Evolutionary conservation across 345 rosid genomes (phyloP).

Genomic region (Corchorus capsularis): DNA sequence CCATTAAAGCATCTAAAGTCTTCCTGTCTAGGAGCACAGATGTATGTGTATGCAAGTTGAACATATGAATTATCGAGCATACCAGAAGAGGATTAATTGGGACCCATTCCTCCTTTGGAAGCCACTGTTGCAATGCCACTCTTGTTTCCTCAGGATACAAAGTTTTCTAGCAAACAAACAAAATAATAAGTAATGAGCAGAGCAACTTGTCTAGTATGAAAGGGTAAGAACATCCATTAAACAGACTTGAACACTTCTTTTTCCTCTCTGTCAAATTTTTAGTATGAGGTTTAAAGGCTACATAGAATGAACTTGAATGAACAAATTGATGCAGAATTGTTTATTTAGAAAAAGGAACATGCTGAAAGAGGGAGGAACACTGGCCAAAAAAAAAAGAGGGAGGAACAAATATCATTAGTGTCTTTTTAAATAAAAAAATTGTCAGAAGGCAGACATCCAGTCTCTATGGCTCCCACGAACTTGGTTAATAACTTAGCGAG

Average conservation of each 20-base stretch:
- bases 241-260: background rate
- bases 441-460: background rate
- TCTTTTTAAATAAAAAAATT: background rate
- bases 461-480: background rate
- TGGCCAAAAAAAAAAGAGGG: too few species aligned
- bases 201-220: background rate
- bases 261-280: background rate
- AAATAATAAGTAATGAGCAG: background rate
- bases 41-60: background rate
- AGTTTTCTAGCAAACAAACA: slow-evolving; percentile 52
- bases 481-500: background rate
- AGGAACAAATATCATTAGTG: background rate
- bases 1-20: background rate
- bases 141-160: slow-evolving; percentile 88
- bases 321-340: background rate
- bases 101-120: slow-evolving; percentile 94
- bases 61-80: slow-evolving; percentile 22
- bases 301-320: background rate
- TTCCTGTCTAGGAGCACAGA: background rate
- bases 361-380: background rate
- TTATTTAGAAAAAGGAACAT: background rate
- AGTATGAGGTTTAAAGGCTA: background rate
- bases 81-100: slow-evolving; percentile 93
- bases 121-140: slow-evolving; percentile 82
- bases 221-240: background rate